Evolutionary conservation across 2,329 filamentous ascomycete genomes (phyloP).

Genomic region (Bipolaris zeicola): DNA sequence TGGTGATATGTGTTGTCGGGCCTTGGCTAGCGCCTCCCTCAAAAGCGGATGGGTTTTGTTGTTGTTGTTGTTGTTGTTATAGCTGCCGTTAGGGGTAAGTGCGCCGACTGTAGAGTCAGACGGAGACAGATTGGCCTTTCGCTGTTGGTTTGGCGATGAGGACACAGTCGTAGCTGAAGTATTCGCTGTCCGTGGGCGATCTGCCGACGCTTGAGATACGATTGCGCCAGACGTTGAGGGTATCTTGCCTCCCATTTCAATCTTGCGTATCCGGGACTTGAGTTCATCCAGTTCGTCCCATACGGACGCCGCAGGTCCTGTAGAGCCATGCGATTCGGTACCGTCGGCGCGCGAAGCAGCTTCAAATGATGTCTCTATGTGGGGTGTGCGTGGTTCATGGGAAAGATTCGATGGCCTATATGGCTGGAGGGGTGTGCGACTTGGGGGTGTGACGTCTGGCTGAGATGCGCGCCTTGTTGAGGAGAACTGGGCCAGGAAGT

Average conservation of each 20-base stretch:
- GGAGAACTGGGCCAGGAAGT: constrained; percentile 41
- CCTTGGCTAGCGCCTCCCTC: constrained; percentile 79
- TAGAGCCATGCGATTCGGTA: constrained; percentile 86
- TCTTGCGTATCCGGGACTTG: constrained; percentile 87
- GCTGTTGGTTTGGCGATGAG: constrained; percentile 78
- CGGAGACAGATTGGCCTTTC: constrained; percentile 56
- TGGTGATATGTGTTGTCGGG: constrained; percentile 69
- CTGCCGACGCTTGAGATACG: constrained; percentile 67
- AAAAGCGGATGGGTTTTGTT: constrained; percentile 76
- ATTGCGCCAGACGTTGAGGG: constrained; percentile 82
- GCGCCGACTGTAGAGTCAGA: constrained; percentile 53
- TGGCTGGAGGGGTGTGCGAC: constrained; percentile 37
- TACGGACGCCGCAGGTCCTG: constrained; percentile 86
- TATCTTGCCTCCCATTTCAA: constrained; percentile 88
- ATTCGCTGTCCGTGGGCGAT: constrained; percentile 86
- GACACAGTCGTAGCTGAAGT: constrained; percentile 91
- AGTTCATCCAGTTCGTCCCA: constrained; percentile 98
- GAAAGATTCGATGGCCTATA: constrained; percentile 46
- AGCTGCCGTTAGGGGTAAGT: constrained; percentile 58
- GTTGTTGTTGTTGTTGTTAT: constrained; percentile 54
- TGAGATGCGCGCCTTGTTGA: constrained; percentile 40
- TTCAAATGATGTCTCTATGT: constrained; percentile 35
- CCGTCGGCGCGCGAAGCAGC: constrained; percentile 40
- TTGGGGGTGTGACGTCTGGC: constrained; percentile 44
- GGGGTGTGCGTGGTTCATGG: constrained; percentile 34